phyloP scores from a whole-genome alignment of 179 eudicot species.

The Nepenthes alata region DNA sequence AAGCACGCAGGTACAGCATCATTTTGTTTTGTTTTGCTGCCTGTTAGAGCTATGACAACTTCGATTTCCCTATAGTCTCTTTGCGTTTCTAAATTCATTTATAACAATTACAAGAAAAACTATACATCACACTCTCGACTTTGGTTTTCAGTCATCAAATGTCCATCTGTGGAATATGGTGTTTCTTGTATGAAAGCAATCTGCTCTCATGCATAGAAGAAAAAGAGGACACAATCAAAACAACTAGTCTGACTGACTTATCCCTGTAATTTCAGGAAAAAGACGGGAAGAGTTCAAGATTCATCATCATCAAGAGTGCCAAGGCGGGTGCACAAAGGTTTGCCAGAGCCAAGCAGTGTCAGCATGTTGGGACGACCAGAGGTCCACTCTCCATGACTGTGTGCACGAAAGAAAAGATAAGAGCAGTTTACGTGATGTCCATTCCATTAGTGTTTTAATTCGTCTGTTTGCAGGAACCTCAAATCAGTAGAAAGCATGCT shows the following conservation, averaged over 20 bases:
- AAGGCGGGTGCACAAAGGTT: slow-evolving; percentile 26
- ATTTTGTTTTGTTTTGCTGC: neutral
- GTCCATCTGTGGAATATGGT: too few species aligned
- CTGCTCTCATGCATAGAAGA: too few species aligned
- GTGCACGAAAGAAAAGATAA: neutral
- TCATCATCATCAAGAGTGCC: slow-evolving; percentile 35
- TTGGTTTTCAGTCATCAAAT: too few species aligned
- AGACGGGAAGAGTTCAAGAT: slow-evolving; percentile 17
- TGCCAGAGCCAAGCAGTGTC: slow-evolving; percentile 37
- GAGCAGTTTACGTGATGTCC: neutral
- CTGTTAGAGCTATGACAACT: neutral
- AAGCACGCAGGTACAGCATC: slow-evolving; percentile 30
- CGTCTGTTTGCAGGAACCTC: slow-evolving; percentile 24
- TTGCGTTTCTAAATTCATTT: neutral
- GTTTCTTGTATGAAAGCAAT: too few species aligned
- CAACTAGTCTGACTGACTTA: neutral
- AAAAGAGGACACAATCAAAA: too few species aligned
- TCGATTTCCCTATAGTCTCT: too few species aligned
- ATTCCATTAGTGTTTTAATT: neutral
- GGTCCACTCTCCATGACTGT: slow-evolving; percentile 8
- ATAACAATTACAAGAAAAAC: neutral
- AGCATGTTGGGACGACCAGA: slow-evolving; percentile 40
- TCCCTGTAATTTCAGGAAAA: slow-evolving; percentile 24
- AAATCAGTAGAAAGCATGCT: slow-evolving; percentile 20
- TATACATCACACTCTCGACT: neutral